Percentiles rank a stretch among this genome's conserved stretches.
Conservation (phyloP, 1,139 yeast genomes). For the Entelexis paramagnoliae region DNA sequence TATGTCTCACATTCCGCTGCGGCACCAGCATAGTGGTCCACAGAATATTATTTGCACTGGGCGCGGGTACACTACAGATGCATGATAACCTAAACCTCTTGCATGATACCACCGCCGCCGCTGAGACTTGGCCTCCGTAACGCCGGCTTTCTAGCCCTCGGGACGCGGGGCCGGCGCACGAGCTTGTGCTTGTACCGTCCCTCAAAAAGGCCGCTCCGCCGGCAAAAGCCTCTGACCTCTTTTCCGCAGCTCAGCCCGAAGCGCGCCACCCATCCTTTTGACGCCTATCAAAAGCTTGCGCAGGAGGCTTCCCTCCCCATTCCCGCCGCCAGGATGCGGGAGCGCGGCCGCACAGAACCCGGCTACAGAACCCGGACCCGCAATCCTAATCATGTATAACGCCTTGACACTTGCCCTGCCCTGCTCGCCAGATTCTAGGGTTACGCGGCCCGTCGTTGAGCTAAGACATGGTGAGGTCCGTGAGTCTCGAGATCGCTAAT, state of each 20-base stretch:
- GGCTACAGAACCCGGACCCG: not conserved
- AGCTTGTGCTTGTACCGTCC: no score
- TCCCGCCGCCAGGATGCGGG: not conserved
- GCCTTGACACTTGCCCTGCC: constrained; percentile 2
- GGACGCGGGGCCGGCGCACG: no score
- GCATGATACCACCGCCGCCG: not conserved
- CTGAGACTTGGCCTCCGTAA: not conserved
- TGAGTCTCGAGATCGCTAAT: no score
- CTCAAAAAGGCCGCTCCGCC: no score
- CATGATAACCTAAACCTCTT: not conserved
- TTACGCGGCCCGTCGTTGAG: not conserved
- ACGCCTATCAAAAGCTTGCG: no score
- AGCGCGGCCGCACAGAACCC: not conserved
- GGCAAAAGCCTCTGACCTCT: no score
- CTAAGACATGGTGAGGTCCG: not conserved
- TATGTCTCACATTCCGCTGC: constrained; percentile 5
- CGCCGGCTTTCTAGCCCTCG: no score
- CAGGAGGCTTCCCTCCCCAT: no score
- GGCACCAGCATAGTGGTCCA: not conserved
- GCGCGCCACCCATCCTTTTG: no score
- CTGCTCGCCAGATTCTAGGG: not conserved
- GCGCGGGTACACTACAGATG: not conserved
- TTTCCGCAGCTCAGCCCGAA: no score
- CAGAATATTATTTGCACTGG: not conserved
- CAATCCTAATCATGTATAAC: not conserved